A percentile compares a stretch with the other conserved stretches of the same genome.
Evolutionary conservation across 805 yeast species (phyloP).

Genomic region (Yamadazyma endophytica): DNA sequence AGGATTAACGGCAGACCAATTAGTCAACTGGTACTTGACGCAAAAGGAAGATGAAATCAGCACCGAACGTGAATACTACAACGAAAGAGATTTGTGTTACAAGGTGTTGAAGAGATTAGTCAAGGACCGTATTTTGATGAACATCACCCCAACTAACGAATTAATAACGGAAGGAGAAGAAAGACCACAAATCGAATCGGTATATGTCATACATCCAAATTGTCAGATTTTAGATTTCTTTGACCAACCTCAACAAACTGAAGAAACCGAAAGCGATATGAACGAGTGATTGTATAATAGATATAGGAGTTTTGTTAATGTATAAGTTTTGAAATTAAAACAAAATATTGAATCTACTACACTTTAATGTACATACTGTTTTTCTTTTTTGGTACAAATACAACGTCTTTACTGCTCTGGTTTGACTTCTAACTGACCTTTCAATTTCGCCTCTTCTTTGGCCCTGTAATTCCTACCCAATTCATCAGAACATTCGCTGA

Average conservation of each 20-base stretch:
- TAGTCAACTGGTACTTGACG: slow-evolving; percentile 78
- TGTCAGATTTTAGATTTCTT: slow-evolving; percentile 71
- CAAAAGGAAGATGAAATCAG: slow-evolving; percentile 68
- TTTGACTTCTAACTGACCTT: too few species aligned
- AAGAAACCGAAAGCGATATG: slow-evolving; percentile 12
- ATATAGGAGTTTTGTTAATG: neutral
- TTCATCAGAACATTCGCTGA: slow-evolving; percentile 53
- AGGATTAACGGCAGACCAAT: slow-evolving; percentile 64
- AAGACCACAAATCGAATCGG: slow-evolving; percentile 16
- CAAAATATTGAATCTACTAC: too few species aligned
- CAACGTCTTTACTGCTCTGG: too few species aligned
- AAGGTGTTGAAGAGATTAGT: slow-evolving; percentile 82
- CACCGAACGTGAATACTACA: slow-evolving; percentile 65
- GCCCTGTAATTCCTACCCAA: slow-evolving; percentile 5
- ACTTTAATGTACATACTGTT: too few species aligned
- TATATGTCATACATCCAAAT: slow-evolving; percentile 66
- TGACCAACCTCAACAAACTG: slow-evolving; percentile 31
- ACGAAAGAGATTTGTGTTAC: slow-evolving; percentile 64
- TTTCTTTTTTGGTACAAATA: too few species aligned
- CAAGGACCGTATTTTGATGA: slow-evolving; percentile 78
- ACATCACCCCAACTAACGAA: slow-evolving; percentile 32
- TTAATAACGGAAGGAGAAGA: slow-evolving; percentile 12
- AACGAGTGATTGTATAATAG: slow-evolving; percentile 1
- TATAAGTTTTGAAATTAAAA: neutral
- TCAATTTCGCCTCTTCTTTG: too few species aligned